A percentile compares a stretch with the other conserved stretches of the same genome.
phyloP scores from a whole-genome alignment of 2,329 filamentous ascomycete genomes.

The Hymenoscyphus fructigenus region DNA sequence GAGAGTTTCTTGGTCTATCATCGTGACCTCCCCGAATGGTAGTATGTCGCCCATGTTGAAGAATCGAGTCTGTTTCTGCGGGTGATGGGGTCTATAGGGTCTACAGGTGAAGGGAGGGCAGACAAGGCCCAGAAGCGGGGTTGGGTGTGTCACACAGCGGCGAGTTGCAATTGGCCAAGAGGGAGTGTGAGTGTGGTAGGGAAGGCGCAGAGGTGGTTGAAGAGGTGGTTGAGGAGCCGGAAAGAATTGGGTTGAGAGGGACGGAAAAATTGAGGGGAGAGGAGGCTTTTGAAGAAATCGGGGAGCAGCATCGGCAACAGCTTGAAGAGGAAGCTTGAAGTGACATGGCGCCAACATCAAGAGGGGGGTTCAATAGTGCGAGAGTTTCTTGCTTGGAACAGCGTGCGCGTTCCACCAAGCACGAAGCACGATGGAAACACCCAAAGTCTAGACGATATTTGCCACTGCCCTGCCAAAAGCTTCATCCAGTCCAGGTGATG shows the following conservation, averaged over 20 bases:
- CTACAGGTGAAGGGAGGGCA: background rate
- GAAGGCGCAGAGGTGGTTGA: background rate
- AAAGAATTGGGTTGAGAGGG: background rate
- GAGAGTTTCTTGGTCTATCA: background rate
- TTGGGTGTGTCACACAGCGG: background rate
- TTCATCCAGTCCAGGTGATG: background rate
- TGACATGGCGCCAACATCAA: constrained; percentile 13
- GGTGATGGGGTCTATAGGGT: background rate
- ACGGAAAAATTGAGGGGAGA: background rate
- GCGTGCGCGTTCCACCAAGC: background rate
- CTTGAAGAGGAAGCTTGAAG: constrained; percentile 5
- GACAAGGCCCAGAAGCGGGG: background rate
- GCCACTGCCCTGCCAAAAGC: background rate
- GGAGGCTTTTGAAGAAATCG: background rate
- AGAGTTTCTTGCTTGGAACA: too few species aligned
- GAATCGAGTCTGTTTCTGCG: background rate
- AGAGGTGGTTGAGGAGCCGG: background rate
- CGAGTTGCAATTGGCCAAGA: background rate
- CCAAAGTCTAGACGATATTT: background rate
- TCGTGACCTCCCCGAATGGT: background rate
- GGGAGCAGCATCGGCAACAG: background rate
- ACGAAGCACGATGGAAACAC: background rate
- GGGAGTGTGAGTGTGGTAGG: background rate
- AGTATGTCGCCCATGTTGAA: constrained; percentile 4
- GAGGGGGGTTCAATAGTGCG: constrained; percentile 1